phyloP scores from a whole-genome alignment of 108 stramenopile genomes.

The Pelagomonas calceolata region DNA sequence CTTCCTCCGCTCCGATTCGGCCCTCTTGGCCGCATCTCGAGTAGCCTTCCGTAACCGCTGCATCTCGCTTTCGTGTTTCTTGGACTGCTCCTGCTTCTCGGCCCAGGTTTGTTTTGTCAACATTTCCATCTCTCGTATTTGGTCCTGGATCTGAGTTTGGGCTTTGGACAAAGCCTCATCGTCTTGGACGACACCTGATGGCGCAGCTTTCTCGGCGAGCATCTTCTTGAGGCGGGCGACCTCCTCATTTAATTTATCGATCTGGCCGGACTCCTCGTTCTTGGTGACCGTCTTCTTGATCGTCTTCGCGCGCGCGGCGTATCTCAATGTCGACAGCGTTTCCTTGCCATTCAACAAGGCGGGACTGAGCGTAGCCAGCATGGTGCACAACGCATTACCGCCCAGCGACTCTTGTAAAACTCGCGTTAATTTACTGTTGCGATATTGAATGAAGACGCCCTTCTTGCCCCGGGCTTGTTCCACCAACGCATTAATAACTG shows the following conservation, averaged over 20 bases:
- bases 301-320: slow-evolving; percentile 28
- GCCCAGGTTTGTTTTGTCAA: not conserved
- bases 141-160: not conserved
- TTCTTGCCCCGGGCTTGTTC: slow-evolving; percentile 10
- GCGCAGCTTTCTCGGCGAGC: not conserved
- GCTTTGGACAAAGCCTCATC: not conserved
- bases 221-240: slow-evolving; percentile 5
- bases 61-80: not conserved
- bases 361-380: slow-evolving; percentile 37
- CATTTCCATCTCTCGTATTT: not conserved
- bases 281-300: slow-evolving; percentile 41
- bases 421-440: slow-evolving; percentile 51
- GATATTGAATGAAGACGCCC: slow-evolving; percentile 31
- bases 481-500: slow-evolving; percentile 9
- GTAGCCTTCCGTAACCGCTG: not conserved
- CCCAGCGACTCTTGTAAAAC: slow-evolving; percentile 47
- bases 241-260: not conserved
- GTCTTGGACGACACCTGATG: not conserved
- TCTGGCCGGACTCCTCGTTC: slow-evolving; percentile 52
- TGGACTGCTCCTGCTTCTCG: slow-evolving; percentile 2
- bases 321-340: slow-evolving; percentile 37
- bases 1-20: not conserved
- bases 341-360: slow-evolving; percentile 20
- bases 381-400: slow-evolving; percentile 38
- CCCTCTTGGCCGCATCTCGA: slow-evolving; percentile 5